phyloP scores from a whole-genome alignment of 495 filamentous ascomycete genomes.

The Friedmanniomyces simplex region DNA sequence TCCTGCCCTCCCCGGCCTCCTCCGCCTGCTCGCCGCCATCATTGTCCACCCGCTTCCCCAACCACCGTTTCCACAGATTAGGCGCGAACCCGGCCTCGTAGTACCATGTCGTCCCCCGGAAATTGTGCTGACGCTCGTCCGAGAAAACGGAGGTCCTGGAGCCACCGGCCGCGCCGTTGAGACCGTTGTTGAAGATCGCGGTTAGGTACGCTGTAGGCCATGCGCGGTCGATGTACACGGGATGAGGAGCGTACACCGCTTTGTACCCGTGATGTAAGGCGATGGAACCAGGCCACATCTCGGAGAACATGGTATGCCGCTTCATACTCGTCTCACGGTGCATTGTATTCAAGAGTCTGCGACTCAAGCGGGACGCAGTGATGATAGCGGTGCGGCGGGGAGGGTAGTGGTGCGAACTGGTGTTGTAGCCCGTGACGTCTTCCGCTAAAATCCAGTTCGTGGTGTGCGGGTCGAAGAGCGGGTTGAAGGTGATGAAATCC shows the following conservation, averaged over 20 bases:
- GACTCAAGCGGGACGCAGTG: constrained; percentile 71
- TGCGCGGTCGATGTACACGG: constrained; percentile 76
- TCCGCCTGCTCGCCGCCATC: constrained; percentile 81
- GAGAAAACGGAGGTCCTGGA: constrained; percentile 62
- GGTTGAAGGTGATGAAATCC: constrained; percentile 87
- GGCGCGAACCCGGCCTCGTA: constrained; percentile 79
- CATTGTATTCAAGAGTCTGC: constrained; percentile 74
- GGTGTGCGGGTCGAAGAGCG: constrained; percentile 79
- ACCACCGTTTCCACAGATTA: constrained; percentile 78
- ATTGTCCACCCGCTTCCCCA: constrained; percentile 73
- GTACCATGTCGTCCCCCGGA: constrained; percentile 83
- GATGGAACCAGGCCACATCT: constrained; percentile 86
- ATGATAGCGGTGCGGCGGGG: constrained; percentile 84
- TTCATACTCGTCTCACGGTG: constrained; percentile 72
- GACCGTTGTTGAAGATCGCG: constrained; percentile 71
- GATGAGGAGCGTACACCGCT: constrained; percentile 87
- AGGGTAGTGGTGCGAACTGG: constrained; percentile 34
- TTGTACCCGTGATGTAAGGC: constrained; percentile 92
- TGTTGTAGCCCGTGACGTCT: constrained; percentile 86
- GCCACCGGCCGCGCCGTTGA: constrained; percentile 68
- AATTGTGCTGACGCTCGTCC: constrained; percentile 79
- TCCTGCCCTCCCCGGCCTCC: constrained; percentile 44
- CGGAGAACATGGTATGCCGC: constrained; percentile 83
- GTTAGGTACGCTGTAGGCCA: constrained; percentile 80
- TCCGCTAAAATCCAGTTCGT: constrained; percentile 81